Percentiles rank a stretch among this genome's conserved stretches.
Conservation (phyloP, 202 grass and related monocot species). For the Dendrocalamus latiflorus region DNA sequence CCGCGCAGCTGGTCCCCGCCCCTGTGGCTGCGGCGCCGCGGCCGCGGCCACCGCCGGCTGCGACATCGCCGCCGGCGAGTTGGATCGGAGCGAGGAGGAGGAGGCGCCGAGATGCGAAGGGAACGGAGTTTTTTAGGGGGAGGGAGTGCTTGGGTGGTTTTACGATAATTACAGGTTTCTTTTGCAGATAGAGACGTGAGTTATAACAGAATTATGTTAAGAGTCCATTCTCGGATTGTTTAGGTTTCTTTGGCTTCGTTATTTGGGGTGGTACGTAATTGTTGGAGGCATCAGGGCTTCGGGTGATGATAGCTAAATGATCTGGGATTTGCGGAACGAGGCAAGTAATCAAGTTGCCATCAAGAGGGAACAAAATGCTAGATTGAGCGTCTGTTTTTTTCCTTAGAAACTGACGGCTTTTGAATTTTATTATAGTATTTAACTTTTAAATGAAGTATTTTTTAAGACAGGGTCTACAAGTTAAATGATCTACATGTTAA, state of each 20-base stretch:
- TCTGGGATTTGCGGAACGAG: background rate
- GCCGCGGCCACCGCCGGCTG: conserved; percentile 38
- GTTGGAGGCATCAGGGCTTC: background rate
- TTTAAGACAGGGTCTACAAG: too few species aligned
- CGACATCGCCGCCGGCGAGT: conserved; percentile 62
- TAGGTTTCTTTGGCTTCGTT: background rate
- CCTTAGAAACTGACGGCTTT: too few species aligned
- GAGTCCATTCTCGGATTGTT: background rate
- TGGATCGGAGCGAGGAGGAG: conserved; percentile 23
- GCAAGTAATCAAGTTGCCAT: conserved; percentile 10
- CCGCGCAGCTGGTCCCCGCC: conserved; percentile 18
- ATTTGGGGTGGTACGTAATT: background rate
- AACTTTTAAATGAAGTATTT: too few species aligned
- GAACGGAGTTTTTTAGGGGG: background rate
- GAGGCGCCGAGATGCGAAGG: conserved; percentile 31
- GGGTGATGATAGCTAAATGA: background rate
- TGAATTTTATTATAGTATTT: too few species aligned
- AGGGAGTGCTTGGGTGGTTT: background rate
- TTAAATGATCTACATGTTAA: too few species aligned
- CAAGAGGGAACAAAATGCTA: background rate
- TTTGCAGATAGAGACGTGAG: background rate
- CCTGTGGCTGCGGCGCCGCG: conserved; percentile 39
- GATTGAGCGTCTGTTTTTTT: too few species aligned
- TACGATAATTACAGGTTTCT: background rate
- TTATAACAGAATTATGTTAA: background rate